Evolutionary conservation across 2,329 filamentous ascomycete species (phyloP), one percentile per base, ranked within the genome.

Genomic region (Claviceps quebecensis): DNA sequence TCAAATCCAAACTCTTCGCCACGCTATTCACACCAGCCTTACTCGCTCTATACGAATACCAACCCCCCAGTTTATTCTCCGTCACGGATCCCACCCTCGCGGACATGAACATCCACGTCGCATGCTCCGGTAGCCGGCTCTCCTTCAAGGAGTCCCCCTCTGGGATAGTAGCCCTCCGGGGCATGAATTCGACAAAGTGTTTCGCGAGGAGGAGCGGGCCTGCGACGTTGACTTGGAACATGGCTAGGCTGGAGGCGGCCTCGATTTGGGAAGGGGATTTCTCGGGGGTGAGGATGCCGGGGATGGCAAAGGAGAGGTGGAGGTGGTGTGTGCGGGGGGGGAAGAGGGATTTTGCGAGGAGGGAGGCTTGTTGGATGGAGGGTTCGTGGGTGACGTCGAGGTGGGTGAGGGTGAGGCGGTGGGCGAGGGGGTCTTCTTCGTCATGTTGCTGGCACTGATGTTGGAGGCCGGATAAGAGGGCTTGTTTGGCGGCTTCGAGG

Each of bases 1-100:
- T 77, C 29, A 84, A 73, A 63, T 93, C 87, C 55, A 88, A 81
- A 6, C 77, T 84, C 67, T 82, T 86, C 7, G 79, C 78, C 13
- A 88, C 53, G 60, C 83, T 83, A 56, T 83, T 87, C 3, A 91
- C 80, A 2, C 75, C 86, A 0, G 86, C 79, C 66, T 93, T 94
- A 50, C 78, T 83, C 7, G 83, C 78, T 14, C 87, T 81, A 65
- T 93, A 93, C 52, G 76, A 81, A 65, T 88, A 94, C 87, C 87
- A 93, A 0, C 87, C 87, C 2, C 87, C 87, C 0, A 82, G 71
- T 2, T 68, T 62, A 60, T 94, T 91, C 59, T 91, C 86, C 0
- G 75, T 70, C 22, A 84, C 84, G 36, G 78, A 84, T 9, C 87
- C 87, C 0, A 94, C 84, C 44, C 87, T 79, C 2, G 87, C 87